Evolutionary conservation across 352 stramenopile species (phyloP).

Genomic region (Plasmopara viticola): DNA sequence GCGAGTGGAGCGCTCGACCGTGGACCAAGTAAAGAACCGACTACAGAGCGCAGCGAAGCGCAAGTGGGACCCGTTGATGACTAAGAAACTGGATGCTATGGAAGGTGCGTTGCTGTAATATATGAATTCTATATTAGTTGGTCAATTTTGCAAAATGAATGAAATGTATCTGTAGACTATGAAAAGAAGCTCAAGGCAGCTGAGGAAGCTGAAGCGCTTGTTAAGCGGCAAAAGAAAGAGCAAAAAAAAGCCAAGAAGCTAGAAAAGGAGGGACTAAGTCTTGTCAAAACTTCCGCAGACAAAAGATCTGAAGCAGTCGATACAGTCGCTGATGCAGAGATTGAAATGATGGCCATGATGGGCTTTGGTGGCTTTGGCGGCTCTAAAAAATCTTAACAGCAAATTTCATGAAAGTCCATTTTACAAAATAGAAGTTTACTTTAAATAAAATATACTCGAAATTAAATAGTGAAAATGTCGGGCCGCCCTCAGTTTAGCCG

Average conservation of each 20-base stretch:
- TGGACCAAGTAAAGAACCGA: conserved; percentile 83
- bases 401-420: not conserved
- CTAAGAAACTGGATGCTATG: conserved; percentile 76
- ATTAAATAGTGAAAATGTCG: conserved; percentile 7
- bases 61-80: conserved; percentile 78
- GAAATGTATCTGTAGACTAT: conserved; percentile 43
- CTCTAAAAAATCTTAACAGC: conserved; percentile 60
- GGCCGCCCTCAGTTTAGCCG: conserved; percentile 9
- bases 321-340: conserved; percentile 32
- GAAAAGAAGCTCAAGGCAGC: conserved; percentile 77
- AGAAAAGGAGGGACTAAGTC: conserved; percentile 8
- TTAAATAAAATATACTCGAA: too few species aligned
- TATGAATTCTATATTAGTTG: not conserved
- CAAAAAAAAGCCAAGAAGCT: conserved; percentile 67
- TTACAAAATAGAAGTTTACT: too few species aligned
- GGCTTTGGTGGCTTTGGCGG: conserved; percentile 83
- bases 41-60: conserved; percentile 76
- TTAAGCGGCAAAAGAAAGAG: conserved; percentile 73
- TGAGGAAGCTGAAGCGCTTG: conserved; percentile 56
- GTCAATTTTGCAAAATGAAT: not conserved
- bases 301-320: conserved; percentile 16
- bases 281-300: conserved; percentile 4
- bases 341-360: conserved; percentile 90
- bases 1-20: conserved; percentile 84
- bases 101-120: conserved; percentile 35